A percentile compares a stretch with the other conserved stretches of the same genome.
phyloP scores from a whole-genome alignment of 2,329 filamentous ascomycete species.

The Rhynchosporium secalis region DNA sequence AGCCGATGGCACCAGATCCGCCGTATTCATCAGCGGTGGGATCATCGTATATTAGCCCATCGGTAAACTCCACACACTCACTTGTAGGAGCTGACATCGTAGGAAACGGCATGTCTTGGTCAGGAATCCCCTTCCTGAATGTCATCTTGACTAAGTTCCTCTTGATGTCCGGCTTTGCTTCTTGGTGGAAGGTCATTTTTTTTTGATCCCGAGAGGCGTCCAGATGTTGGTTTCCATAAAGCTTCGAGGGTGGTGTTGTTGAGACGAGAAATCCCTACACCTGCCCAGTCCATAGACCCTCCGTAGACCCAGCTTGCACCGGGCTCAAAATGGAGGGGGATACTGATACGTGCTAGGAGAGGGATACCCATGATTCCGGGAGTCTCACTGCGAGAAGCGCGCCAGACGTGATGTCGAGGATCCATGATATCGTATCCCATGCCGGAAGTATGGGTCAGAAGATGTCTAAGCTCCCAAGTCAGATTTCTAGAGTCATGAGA shows the following conservation, averaged over 20 bases:
- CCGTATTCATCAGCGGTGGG: slow-evolving; percentile 35
- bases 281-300: slow-evolving; percentile 54
- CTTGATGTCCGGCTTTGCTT: slow-evolving; percentile 22
- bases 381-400: slow-evolving; percentile 9
- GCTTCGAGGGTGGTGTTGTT: slow-evolving; percentile 25
- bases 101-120: neutral
- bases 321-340: slow-evolving; percentile 62
- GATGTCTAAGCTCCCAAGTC: slow-evolving; percentile 12
- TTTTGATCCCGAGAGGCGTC: slow-evolving; percentile 29
- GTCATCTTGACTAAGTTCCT: slow-evolving; percentile 27
- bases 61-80: slow-evolving; percentile 20
- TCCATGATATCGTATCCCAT: slow-evolving; percentile 23
- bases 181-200: slow-evolving; percentile 32
- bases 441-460: slow-evolving; percentile 31
- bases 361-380: neutral
- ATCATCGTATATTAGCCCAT: slow-evolving; percentile 24
- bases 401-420: slow-evolving; percentile 18
- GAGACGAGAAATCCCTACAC: slow-evolving; percentile 48
- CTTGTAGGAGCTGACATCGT: slow-evolving; percentile 1
- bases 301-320: slow-evolving; percentile 63
- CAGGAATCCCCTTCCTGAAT: slow-evolving; percentile 9
- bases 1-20: slow-evolving; percentile 42
- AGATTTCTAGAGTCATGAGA: neutral
- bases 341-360: slow-evolving; percentile 16
- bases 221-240: slow-evolving; percentile 33